A percentile compares a stretch with the other conserved stretches of the same genome.
Evolutionary conservation across 2,329 filamentous ascomycete genomes (phyloP).

Genomic region (Alternaria triticimaculans): DNA sequence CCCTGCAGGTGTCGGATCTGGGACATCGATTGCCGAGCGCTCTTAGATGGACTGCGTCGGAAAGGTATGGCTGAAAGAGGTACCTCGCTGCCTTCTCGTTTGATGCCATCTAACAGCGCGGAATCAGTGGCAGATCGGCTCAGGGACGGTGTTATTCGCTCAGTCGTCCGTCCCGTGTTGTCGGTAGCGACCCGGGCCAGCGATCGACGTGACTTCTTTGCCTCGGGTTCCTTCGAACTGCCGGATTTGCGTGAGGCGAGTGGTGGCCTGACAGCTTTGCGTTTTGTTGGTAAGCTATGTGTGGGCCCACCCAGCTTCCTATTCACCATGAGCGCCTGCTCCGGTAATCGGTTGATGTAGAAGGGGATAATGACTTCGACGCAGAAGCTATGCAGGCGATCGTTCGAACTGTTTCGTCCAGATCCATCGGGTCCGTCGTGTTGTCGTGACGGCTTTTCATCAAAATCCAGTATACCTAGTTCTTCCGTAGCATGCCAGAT

Average conservation of each 20-base stretch:
- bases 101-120: conserved; percentile 65
- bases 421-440: conserved; percentile 28
- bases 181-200: conserved; percentile 69
- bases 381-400: conserved; percentile 77
- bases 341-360: conserved; percentile 78
- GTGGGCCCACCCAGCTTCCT: conserved; percentile 77
- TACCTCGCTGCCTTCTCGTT: conserved; percentile 71
- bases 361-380: conserved; percentile 82
- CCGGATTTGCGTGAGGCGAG: conserved; percentile 46
- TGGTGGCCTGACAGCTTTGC: conserved; percentile 53
- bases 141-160: conserved; percentile 65
- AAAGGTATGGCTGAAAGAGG: conserved; percentile 60
- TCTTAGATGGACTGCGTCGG: conserved; percentile 52
- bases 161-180: conserved; percentile 59
- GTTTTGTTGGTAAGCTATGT: conserved; percentile 63
- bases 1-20: conserved; percentile 56
- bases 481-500: conserved; percentile 82
- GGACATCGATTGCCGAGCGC: conserved; percentile 45
- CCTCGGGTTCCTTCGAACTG: conserved; percentile 47
- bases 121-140: conserved; percentile 72
- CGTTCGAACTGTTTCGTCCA: conserved; percentile 49
- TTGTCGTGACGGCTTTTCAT: conserved; percentile 33
- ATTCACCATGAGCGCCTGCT: conserved; percentile 72
- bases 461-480: conserved; percentile 55
- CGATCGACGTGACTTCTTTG: conserved; percentile 56